A percentile compares a stretch with the other conserved stretches of the same genome.
Conservation (phyloP, 2,329 filamentous ascomycete species). For the Monosporascus ibericus region DNA sequence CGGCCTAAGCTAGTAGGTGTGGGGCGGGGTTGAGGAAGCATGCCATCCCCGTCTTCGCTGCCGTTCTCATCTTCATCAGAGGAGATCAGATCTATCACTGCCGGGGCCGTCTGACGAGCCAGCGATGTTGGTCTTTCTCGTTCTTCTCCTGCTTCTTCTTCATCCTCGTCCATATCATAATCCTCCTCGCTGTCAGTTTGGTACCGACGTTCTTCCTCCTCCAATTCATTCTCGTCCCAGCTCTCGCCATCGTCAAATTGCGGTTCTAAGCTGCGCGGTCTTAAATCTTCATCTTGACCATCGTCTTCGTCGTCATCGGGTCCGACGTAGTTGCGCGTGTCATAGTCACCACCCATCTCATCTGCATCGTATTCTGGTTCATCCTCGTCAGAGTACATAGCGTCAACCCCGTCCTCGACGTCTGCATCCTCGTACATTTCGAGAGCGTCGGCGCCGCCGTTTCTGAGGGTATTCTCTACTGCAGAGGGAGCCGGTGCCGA, state of each 20-base stretch:
- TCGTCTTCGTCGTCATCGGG: slow-evolving; percentile 27
- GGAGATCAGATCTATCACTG: slow-evolving; percentile 17
- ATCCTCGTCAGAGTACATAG: slow-evolving; percentile 22
- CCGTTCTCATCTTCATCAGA: slow-evolving; percentile 8
- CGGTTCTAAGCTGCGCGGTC: slow-evolving; percentile 17
- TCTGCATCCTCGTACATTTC: slow-evolving; percentile 20
- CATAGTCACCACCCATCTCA: slow-evolving; percentile 27
- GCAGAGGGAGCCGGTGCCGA: slow-evolving; percentile 9
- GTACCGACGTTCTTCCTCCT: slow-evolving; percentile 6
- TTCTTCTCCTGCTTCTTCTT: slow-evolving; percentile 8
- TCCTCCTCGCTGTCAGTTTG: slow-evolving; percentile 5
- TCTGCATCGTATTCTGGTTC: slow-evolving; percentile 23
- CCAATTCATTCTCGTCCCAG: slow-evolving; percentile 16
- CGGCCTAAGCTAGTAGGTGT: neutral
- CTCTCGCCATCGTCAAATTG: slow-evolving; percentile 22
- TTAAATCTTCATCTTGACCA: slow-evolving; percentile 23
- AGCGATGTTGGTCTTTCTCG: slow-evolving; percentile 2
- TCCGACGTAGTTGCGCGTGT: slow-evolving; percentile 22
- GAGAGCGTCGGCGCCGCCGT: slow-evolving; percentile 10
- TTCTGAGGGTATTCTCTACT: slow-evolving; percentile 10
- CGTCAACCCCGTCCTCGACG: slow-evolving; percentile 19
- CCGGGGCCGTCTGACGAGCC: slow-evolving; percentile 5
- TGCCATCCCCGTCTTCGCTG: slow-evolving; percentile 1
- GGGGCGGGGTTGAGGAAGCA: neutral
- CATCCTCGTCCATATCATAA: slow-evolving; percentile 14